A percentile compares a stretch with the other conserved stretches of the same genome.
phyloP scores from a whole-genome alignment of 2,329 filamentous ascomycete species.

The Cephalotrichum gorgonifer region DNA sequence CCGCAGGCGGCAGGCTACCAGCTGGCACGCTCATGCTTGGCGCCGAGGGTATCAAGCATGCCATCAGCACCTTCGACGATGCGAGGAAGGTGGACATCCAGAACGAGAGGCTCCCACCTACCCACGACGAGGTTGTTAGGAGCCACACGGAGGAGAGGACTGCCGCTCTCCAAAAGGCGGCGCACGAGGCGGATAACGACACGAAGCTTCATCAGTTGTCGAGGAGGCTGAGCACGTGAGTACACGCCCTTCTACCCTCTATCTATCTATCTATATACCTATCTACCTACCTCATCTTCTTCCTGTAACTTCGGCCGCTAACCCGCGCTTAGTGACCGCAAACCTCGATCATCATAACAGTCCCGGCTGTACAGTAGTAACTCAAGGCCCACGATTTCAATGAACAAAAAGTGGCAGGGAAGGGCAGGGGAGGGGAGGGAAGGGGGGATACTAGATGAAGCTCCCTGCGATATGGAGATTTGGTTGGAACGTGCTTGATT shows the following conservation, averaged over 20 bases:
- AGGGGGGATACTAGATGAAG: neutral
- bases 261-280: neutral
- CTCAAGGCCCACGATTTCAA: neutral
- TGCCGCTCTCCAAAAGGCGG: conserved; percentile 76
- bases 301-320: neutral
- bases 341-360: neutral
- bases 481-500: neutral
- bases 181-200: conserved; percentile 85
- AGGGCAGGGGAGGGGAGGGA: neutral
- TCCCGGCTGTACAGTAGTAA: neutral
- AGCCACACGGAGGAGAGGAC: conserved; percentile 73
- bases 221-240: conserved; percentile 92
- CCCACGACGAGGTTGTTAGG: conserved; percentile 79
- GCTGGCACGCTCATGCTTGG: conserved; percentile 96
- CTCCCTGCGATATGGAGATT: neutral
- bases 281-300: neutral
- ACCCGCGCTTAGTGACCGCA: conserved; percentile 1
- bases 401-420: neutral
- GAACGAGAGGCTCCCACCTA: conserved; percentile 89
- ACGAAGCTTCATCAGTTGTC: conserved; percentile 77
- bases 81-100: conserved; percentile 93
- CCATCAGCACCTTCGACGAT: conserved; percentile 94
- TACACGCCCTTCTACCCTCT: conserved; percentile 13
- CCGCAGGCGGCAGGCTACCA: conserved; percentile 81
- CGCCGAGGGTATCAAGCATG: conserved; percentile 96